Evolutionary conservation across 495 filamentous ascomycete genomes (phyloP).

Genomic region (Neurospora sp.): DNA sequence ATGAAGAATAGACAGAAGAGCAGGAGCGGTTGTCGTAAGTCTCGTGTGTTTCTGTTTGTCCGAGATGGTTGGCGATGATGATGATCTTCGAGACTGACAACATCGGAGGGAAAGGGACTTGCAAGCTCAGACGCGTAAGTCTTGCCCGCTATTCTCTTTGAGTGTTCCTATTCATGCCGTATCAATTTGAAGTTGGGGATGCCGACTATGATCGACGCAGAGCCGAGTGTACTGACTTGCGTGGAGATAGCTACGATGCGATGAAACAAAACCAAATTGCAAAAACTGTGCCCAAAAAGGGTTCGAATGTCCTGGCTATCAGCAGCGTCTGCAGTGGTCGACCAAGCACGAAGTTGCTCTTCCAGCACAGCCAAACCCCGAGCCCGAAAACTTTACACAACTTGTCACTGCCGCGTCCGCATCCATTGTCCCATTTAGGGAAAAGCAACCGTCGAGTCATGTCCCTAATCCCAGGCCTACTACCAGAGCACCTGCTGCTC

Average conservation of each 20-base stretch:
- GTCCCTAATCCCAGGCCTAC: background rate
- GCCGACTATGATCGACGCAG: background rate
- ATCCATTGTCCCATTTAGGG: conserved; percentile 9
- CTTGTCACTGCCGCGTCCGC: conserved; percentile 22
- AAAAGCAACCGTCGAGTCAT: background rate
- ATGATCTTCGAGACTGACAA: no score
- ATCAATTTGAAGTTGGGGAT: background rate
- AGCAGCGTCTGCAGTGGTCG: conserved; percentile 27
- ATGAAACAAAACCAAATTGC: conserved; percentile 22
- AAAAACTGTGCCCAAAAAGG: conserved; percentile 19
- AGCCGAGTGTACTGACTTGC: background rate
- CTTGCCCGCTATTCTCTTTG: background rate
- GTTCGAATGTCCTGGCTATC: conserved; percentile 20
- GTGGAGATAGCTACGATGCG: conserved; percentile 19
- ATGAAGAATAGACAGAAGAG: conserved; percentile 28
- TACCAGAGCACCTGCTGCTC: background rate
- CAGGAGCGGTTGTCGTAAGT: conserved; percentile 18
- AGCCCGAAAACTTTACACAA: conserved; percentile 21
- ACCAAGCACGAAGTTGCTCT: conserved; percentile 22
- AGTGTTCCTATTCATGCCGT: background rate
- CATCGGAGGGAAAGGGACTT: conserved; percentile 3
- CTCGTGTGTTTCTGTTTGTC: no score
- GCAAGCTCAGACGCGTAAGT: conserved; percentile 23
- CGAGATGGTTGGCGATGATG: no score
- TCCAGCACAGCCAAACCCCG: conserved; percentile 2